Evolutionary conservation across 441 rosid genomes (phyloP), one percentile per base, ranked within the genome.

Genomic region (Populus hybrid): DNA sequence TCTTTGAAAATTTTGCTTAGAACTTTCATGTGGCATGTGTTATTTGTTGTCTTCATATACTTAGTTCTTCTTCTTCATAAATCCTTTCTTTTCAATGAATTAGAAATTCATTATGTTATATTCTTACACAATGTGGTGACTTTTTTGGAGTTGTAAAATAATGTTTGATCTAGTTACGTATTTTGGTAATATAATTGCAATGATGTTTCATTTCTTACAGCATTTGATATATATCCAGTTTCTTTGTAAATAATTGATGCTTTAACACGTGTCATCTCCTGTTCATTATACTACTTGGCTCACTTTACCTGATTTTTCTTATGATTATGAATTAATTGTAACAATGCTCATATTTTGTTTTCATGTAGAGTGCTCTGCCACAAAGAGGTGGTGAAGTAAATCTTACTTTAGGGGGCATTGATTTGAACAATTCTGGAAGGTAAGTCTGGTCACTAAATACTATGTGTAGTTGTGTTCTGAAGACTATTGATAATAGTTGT

Each of bases 351-450:
- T 76, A 78, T 66, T 75, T 76, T 65, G 79, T 72, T 76, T 65
- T 70, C 73, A 59, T 84, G 85, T 86, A 94, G 99, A 95, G 93
- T 82, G 91, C 91, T 34, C 86, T 96, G 35, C 95, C 99, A 6
- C 99, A 94, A 79, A 87, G 87, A 83, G 98, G 96, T 59, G 98
- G 98, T 74, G 99, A 96, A 88, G 97, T 94, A 76, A 96, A 92
- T 84, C 80, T 96, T 81, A 93, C 98, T 70, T 85, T 96, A 78
- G 99, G 99, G 75, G 99, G 99, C 70, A 96, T 96, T 77, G 98
- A 96, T 88, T 85, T 96, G 86, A 94, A 96, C 83, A 94, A 93
- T 87, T 94, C 99, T 24, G 99, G 99, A 81, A 96, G 99, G 99
- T 96, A 83, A 24, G 73, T 73, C 32, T 63, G 14, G 50, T 80